Percentiles rank a stretch among this genome's conserved stretches.
phyloP scores from a whole-genome alignment of 495 filamentous ascomycete genomes.

The Penicillium simplicissimum region DNA sequence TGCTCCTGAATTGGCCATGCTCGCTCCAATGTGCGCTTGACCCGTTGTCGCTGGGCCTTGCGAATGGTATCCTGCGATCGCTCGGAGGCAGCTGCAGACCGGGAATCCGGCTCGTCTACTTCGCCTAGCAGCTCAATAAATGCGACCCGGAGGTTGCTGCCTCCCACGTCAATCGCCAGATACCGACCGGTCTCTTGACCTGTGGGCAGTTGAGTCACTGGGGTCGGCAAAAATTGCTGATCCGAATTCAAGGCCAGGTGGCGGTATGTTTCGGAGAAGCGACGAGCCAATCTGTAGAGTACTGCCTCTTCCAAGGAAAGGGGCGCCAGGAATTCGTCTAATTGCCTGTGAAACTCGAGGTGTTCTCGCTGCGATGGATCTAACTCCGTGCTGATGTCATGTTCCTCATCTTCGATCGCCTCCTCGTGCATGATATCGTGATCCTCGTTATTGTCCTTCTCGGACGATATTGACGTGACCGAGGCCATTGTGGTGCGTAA shows the following conservation, averaged over 20 bases:
- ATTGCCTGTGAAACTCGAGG: slow-evolving; percentile 32
- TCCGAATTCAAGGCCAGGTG: slow-evolving; percentile 64
- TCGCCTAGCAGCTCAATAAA: slow-evolving; percentile 69
- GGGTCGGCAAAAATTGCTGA: slow-evolving; percentile 77
- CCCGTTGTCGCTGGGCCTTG: slow-evolving; percentile 50
- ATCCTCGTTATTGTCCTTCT: slow-evolving; percentile 40
- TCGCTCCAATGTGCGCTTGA: slow-evolving; percentile 63
- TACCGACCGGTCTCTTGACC: slow-evolving; percentile 67
- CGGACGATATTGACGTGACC: slow-evolving; percentile 29
- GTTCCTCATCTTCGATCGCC: slow-evolving; percentile 43
- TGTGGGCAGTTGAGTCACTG: slow-evolving; percentile 69
- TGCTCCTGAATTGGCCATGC: slow-evolving; percentile 80
- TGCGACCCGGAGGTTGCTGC: slow-evolving; percentile 76
- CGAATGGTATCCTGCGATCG: slow-evolving; percentile 44
- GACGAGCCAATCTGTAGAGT: slow-evolving; percentile 60
- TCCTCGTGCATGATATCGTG: slow-evolving; percentile 40
- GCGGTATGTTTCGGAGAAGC: slow-evolving; percentile 61
- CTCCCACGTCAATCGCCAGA: slow-evolving; percentile 79
- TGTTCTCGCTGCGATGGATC: slow-evolving; percentile 36
- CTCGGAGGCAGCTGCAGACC: slow-evolving; percentile 37
- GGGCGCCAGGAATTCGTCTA: slow-evolving; percentile 45
- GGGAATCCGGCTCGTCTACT: slow-evolving; percentile 37
- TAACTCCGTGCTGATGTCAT: slow-evolving; percentile 34
- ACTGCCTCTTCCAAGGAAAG: slow-evolving; percentile 43
- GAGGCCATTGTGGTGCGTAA: slow-evolving; percentile 29